These are phyloP conservation scores for Berkeleyomyces rouxiae DNA, from an alignment of 2,329 filamentous ascomycete species.

Conservation along the genomic window DNA sequence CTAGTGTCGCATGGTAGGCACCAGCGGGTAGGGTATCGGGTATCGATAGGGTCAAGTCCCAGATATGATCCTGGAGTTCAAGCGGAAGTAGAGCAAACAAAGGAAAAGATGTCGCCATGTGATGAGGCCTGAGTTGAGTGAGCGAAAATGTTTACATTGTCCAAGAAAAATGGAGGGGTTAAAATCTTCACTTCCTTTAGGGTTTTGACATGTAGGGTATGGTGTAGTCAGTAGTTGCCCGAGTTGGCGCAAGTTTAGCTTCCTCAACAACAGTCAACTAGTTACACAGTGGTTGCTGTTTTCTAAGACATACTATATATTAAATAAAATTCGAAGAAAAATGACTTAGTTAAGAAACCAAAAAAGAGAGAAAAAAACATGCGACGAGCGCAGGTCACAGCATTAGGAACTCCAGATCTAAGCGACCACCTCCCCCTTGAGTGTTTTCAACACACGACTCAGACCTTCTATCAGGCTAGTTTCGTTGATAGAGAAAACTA, in stretches of 20 bases:
- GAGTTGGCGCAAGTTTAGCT: no score
- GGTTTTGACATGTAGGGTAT: neutral
- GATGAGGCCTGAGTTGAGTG: neutral
- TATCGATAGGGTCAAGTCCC: neutral
- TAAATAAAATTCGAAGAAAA: neutral
- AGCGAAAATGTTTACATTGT: neutral
- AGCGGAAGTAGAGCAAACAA: slow-evolving; percentile 6
- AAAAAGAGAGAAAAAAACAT: neutral
- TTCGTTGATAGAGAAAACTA: slow-evolving; percentile 23
- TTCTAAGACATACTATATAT: neutral
- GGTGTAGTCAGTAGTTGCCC: no score
- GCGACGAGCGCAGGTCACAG: neutral
- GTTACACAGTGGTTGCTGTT: neutral
- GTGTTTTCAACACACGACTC: slow-evolving; percentile 1
- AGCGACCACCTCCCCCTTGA: neutral
- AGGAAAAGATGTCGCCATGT: slow-evolving; percentile 6
- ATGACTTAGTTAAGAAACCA: neutral
- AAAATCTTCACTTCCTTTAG: neutral
- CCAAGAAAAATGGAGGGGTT: neutral
- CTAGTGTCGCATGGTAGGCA: slow-evolving; percentile 9
- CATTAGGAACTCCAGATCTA: neutral
- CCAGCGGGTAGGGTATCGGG: neutral
- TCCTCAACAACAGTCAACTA: neutral
- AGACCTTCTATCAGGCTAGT: slow-evolving; percentile 20
- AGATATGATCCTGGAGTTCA: slow-evolving; percentile 11